phyloP scores from a whole-genome alignment of 352 stramenopile genomes.

The Pythium folliculosum region DNA sequence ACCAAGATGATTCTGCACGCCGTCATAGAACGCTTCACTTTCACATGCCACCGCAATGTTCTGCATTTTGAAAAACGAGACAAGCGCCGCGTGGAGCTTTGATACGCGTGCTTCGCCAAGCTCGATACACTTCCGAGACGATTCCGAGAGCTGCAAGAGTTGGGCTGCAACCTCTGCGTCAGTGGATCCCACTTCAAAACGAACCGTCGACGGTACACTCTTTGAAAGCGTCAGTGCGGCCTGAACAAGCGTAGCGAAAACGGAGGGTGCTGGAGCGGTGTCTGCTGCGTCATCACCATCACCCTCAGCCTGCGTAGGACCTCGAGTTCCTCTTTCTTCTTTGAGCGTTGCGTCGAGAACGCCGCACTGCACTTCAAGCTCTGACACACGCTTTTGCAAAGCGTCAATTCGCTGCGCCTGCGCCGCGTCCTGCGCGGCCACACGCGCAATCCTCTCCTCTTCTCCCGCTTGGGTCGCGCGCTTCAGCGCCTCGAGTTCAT shows the following conservation, averaged over 20 bases:
- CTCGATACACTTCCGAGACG: constrained; percentile 12
- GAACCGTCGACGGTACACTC: not conserved
- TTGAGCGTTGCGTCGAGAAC: constrained; percentile 17
- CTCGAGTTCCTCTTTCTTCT: not conserved
- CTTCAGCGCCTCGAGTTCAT: constrained; percentile 4
- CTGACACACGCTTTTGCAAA: constrained; percentile 21
- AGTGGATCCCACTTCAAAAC: constrained; percentile 16
- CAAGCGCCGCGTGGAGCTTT: constrained; percentile 24
- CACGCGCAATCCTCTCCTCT: not conserved
- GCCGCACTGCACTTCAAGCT: constrained; percentile 23
- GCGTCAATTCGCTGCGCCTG: not conserved
- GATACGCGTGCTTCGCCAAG: not conserved
- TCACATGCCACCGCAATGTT: constrained; percentile 8
- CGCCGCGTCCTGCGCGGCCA: not conserved
- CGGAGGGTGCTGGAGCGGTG: not conserved
- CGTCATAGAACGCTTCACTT: not conserved
- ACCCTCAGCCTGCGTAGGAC: not conserved
- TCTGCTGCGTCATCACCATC: not conserved
- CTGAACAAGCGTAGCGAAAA: constrained; percentile 31
- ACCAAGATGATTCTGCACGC: constrained; percentile 17
- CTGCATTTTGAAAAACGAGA: constrained; percentile 36
- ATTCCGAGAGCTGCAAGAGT: constrained; percentile 30
- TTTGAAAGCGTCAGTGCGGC: constrained; percentile 22
- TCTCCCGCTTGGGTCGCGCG: not conserved
- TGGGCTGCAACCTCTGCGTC: constrained; percentile 25